Percentiles rank a stretch among this genome's conserved stretches.
phyloP scores from a whole-genome alignment of 169 alveolate genomes.

The Plasmodium vinckei region DNA sequence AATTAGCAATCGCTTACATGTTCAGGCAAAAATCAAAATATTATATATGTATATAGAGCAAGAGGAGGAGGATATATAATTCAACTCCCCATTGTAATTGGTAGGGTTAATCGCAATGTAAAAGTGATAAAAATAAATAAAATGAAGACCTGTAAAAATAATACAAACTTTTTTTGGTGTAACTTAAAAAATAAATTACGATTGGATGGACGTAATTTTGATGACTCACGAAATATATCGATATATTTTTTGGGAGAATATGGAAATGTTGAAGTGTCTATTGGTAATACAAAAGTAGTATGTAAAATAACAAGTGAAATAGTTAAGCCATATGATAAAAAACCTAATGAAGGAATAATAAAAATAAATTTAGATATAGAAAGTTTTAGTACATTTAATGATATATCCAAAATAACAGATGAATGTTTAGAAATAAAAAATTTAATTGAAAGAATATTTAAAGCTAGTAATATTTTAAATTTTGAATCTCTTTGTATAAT shows the following conservation, averaged over 20 bases:
- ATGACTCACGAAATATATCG: conserved; percentile 53
- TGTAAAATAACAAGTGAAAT: conserved; percentile 69
- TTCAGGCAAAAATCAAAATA: no score
- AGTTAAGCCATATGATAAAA: conserved; percentile 59
- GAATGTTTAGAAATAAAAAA: conserved; percentile 65
- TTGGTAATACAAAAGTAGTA: conserved; percentile 59
- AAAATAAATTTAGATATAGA: conserved; percentile 66
- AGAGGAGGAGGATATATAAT: no score
- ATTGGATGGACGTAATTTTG: conserved; percentile 66
- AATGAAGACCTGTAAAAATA: conserved; percentile 62
- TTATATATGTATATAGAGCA: no score
- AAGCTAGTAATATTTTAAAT: conserved; percentile 60
- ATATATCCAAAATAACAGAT: conserved; percentile 28
- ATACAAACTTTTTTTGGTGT: conserved; percentile 44
- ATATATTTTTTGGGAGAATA: conserved; percentile 55
- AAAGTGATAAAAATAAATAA: background rate
- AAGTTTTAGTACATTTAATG: conserved; percentile 25
- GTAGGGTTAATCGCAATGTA: no score
- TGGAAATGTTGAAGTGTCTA: conserved; percentile 56
- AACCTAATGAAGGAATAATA: conserved; percentile 49
- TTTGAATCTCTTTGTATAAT: conserved; percentile 69
- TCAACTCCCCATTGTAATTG: no score
- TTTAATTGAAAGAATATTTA: conserved; percentile 56
- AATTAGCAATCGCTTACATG: no score
- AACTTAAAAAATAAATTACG: conserved; percentile 49